Conservation (phyloP, 331 rosid genomes). For the Saraca asoca region DNA sequence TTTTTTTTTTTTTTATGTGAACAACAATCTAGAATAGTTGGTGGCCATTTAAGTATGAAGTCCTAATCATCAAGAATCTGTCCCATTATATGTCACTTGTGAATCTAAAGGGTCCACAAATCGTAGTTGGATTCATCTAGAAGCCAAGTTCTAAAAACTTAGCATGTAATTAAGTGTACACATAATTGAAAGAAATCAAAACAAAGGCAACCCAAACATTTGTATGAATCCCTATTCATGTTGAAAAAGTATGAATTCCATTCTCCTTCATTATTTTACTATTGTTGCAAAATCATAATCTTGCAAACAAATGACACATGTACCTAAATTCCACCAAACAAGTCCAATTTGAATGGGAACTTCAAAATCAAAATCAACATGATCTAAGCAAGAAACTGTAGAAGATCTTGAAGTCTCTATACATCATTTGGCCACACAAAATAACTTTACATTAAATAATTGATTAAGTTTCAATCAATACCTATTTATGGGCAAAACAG, state of each 20-base stretch:
- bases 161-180: not conserved
- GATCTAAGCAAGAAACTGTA: slow-evolving; percentile 26
- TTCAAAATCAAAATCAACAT: not conserved
- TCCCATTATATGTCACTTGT: too few relatives aligned
- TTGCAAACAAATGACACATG: not conserved
- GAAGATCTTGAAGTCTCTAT: slow-evolving; percentile 41
- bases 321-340: slow-evolving; percentile 28
- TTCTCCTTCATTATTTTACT: slow-evolving; percentile 3
- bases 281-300: too few relatives aligned
- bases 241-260: slow-evolving; percentile 3
- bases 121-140: not conserved
- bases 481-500: slow-evolving; percentile 46
- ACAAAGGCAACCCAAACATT: slow-evolving; percentile 13
- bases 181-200: not conserved
- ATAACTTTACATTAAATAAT: slow-evolving; percentile 36
- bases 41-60: too few relatives aligned
- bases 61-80: too few relatives aligned
- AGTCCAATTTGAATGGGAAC: slow-evolving; percentile 13
- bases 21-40: too few relatives aligned
- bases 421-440: slow-evolving; percentile 25
- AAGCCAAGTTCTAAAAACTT: not conserved
- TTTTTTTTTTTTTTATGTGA: too few relatives aligned
- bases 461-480: slow-evolving; percentile 43
- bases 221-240: not conserved
- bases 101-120: too few relatives aligned